phyloP scores from a whole-genome alignment of 2,329 filamentous ascomycete genomes.

The Monilinia laxa region DNA sequence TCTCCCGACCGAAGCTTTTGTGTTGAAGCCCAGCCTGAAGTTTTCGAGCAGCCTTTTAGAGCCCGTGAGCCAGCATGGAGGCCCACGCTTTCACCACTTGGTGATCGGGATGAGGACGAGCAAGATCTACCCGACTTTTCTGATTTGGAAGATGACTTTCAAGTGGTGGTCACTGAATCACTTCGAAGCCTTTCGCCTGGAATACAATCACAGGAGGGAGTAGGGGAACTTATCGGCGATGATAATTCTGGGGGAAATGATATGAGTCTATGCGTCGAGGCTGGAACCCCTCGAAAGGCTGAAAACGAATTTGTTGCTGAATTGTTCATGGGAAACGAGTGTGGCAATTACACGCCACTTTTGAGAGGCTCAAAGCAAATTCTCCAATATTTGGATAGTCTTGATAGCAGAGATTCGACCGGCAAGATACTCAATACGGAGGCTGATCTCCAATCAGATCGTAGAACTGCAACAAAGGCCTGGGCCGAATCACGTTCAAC shows the following conservation, averaged over 20 bases:
- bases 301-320: not conserved
- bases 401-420: not conserved
- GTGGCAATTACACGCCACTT: not conserved
- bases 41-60: not conserved
- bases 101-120: conserved; percentile 6
- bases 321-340: not conserved
- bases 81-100: conserved; percentile 12
- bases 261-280: conserved; percentile 16
- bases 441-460: not conserved
- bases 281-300: conserved; percentile 16
- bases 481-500: not conserved
- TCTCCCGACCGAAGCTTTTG: not conserved
- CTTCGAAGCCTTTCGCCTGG: conserved; percentile 5
- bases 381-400: conserved; percentile 16
- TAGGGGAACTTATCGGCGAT: not conserved
- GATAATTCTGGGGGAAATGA: conserved; percentile 9
- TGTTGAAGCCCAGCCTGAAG: not conserved
- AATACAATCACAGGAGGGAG: conserved; percentile 8
- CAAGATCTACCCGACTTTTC: conserved; percentile 22
- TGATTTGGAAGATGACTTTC: conserved; percentile 17
- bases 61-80: conserved; percentile 11
- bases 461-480: not conserved
- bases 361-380: conserved; percentile 21
- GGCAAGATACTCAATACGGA: not conserved
- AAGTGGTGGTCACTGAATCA: not conserved